phyloP scores from a whole-genome alignment of 176 grass and related monocot species.

The Luzula sylvatica region DNA sequence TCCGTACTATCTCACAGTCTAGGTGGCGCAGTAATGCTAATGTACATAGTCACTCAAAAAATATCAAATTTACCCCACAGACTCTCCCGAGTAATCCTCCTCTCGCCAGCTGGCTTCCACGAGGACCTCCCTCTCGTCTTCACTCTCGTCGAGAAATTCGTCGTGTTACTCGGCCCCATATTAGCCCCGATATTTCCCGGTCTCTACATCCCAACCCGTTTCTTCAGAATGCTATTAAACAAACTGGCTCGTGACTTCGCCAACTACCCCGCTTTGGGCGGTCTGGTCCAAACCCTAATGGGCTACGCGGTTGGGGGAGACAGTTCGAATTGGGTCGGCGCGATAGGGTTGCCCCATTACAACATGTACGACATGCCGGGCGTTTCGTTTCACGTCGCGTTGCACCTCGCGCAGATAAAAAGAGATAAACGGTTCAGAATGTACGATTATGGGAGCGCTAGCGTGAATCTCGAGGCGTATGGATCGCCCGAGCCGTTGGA shows the following conservation, averaged over 20 bases:
- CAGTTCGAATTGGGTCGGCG: constrained; percentile 95
- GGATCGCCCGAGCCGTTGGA: constrained; percentile 78
- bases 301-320: constrained; percentile 84
- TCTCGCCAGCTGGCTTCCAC: constrained; percentile 95
- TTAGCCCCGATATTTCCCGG: constrained; percentile 77
- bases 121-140: constrained; percentile 70
- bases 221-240: constrained; percentile 98
- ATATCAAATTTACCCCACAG: constrained; percentile 58
- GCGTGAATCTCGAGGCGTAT: constrained; percentile 65
- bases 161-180: constrained; percentile 65
- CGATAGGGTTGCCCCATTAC: constrained; percentile 78
- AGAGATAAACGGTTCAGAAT: constrained; percentile 66
- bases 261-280: constrained; percentile 87
- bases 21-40: constrained; percentile 85
- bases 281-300: constrained; percentile 95
- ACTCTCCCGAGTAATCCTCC: constrained; percentile 61
- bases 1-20: constrained; percentile 79
- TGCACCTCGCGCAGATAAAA: constrained; percentile 93
- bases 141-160: constrained; percentile 53
- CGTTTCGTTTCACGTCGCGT: constrained; percentile 74
- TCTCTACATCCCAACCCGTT: constrained; percentile 89
- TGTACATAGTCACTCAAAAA: constrained; percentile 78
- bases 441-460: constrained; percentile 77
- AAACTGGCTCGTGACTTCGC: constrained; percentile 93
- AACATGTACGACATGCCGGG: constrained; percentile 99